phyloP scores from a whole-genome alignment of 2,329 filamentous ascomycete species.

The Pestalotiopsis sp. region DNA sequence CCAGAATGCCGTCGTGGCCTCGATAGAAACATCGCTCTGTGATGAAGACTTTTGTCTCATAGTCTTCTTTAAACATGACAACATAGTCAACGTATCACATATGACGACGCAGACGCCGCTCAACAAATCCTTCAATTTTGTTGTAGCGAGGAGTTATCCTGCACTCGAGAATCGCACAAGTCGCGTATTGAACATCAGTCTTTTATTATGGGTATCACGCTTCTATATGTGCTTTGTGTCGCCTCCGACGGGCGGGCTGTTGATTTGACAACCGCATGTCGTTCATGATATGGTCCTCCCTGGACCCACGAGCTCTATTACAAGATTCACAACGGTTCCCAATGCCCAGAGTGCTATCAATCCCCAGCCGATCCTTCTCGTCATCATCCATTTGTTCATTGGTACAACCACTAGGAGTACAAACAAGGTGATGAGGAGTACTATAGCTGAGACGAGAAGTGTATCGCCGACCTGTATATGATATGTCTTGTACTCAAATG shows the following conservation, averaged over 20 bases:
- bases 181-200: neutral
- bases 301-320: slow-evolving; percentile 69
- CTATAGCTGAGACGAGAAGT: slow-evolving; percentile 82
- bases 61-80: neutral
- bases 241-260: neutral
- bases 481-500: slow-evolving; percentile 74
- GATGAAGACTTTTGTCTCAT: neutral
- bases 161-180: neutral
- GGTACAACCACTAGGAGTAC: slow-evolving; percentile 81
- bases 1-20: neutral
- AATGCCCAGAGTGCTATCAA: slow-evolving; percentile 79
- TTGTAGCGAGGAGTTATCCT: no score
- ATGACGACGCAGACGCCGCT: neutral
- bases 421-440: slow-evolving; percentile 77
- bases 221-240: neutral
- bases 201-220: neutral
- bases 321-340: slow-evolving; percentile 80
- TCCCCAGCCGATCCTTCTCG: slow-evolving; percentile 76
- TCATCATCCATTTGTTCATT: slow-evolving; percentile 84
- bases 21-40: neutral
- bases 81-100: neutral
- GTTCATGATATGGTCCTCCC: neutral
- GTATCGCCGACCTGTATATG: slow-evolving; percentile 83
- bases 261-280: neutral
- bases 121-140: neutral